Evolutionary conservation across 306 rosid genomes (phyloP).

Genomic region (Gillenia trifoliata): DNA sequence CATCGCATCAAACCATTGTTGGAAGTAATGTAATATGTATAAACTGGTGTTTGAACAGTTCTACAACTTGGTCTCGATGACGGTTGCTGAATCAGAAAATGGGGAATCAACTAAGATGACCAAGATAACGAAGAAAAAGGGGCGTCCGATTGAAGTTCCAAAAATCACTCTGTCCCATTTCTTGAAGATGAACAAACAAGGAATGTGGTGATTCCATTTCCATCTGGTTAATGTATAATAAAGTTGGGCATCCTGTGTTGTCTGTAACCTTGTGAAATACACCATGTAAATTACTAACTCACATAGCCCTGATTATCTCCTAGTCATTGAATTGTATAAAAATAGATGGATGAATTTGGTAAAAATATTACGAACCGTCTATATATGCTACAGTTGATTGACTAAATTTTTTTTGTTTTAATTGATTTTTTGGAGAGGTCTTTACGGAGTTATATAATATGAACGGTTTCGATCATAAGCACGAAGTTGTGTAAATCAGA

Average conservation of each 20-base stretch:
- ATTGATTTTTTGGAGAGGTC: no score
- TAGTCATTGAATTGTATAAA: no score
- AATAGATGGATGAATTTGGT: no score
- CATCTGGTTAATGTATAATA: conserved; percentile 16
- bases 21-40: not conserved
- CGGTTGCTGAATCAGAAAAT: conserved; percentile 32
- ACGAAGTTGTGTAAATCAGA: no score
- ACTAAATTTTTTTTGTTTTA: no score
- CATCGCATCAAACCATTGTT: not conserved
- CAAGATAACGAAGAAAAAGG: conserved; percentile 58
- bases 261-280: not conserved
- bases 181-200: conserved; percentile 85
- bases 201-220: conserved; percentile 55
- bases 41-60: conserved; percentile 44
- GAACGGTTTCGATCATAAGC: no score
- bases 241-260: conserved; percentile 11
- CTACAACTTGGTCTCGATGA: conserved; percentile 72
- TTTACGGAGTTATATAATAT: no score
- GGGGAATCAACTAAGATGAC: conserved; percentile 48
- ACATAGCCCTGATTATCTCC: conserved; percentile 4
- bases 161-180: conserved; percentile 61
- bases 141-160: conserved; percentile 43
- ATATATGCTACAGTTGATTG: no score
- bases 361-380: no score
- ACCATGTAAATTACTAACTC: conserved; percentile 20